Base-by-base conservation (phyloP, 768 basidiomycete genomes). In the Lenzites betulinus region DNA sequence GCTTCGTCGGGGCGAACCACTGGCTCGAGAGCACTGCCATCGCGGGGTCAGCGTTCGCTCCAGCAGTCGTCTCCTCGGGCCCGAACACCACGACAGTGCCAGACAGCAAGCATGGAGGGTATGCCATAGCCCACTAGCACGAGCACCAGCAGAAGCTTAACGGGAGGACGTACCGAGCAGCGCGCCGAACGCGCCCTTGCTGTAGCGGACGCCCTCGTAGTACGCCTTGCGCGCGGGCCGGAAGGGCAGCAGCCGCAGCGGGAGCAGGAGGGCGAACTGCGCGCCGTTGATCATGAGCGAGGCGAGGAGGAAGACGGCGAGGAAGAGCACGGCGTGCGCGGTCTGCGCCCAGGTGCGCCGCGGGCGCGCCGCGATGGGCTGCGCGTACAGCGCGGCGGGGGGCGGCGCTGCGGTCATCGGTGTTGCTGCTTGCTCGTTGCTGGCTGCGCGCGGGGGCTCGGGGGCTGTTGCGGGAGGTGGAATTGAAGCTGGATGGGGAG, bases 161-260 rank as follows among this genome's bases (percentile, higher is more conserved):
- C n/a, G n/a, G n/a, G n/a, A 15, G 46, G 16, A 68, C 86, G 69
- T 66, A 92, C 92, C 82, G 69, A 92, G 73, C 28, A 95, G 78
- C 64, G 79, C 78, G 20, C 86, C 92, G 73, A 93, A 94, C 16
- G 88, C 81, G 26, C 89, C 92, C 75, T 95, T 94, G 58, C 90
- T 92, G 67, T 88, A 88, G 39, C 87, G 80, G 51, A 94, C 84
- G 1, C 88, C 90, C 53, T 83, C 76, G 51, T 87, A 81, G 70
- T 92, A 93, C 51, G 87, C 68, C 22, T 73, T 75, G 59, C 74
- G 76, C 7, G 88, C 78, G 72, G 76, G 80, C 26, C 77, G 70
- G 52, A 85, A 82, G n/a, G 90, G 88, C 2, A 91, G 71, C 22
- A 87, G 69, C 51, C 83, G 78, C 49, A 95, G 73, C 1, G 92